A percentile compares a stretch with the other conserved stretches of the same genome.
phyloP scores from a whole-genome alignment of 768 basidiomycete species.

The Lactifluus piperatus region DNA sequence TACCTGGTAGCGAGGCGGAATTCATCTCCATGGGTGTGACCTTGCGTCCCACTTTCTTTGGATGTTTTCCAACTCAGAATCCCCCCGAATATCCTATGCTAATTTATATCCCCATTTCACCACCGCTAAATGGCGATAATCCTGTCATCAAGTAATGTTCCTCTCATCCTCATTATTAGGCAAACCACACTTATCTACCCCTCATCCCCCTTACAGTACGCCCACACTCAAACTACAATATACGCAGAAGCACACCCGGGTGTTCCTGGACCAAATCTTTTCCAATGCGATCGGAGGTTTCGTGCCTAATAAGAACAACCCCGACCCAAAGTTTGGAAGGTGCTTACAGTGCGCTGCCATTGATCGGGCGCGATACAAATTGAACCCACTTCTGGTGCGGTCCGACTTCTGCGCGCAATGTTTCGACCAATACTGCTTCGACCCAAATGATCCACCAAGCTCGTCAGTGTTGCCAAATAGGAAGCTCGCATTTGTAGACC shows the following conservation, averaged over 20 bases:
- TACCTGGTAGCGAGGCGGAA: constrained; percentile 41
- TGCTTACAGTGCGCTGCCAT: constrained; percentile 66
- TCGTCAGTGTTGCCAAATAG: constrained; percentile 28
- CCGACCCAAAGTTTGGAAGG: constrained; percentile 48
- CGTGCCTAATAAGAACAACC: constrained; percentile 44
- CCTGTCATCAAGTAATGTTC: constrained; percentile 53
- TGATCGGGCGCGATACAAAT: constrained; percentile 29
- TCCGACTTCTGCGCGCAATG: constrained; percentile 24
- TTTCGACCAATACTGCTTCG: constrained; percentile 27
- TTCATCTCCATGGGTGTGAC: constrained; percentile 58
- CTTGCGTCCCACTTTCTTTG: constrained; percentile 69
- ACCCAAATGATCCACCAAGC: constrained; percentile 22
- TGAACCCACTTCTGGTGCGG: constrained; percentile 17
- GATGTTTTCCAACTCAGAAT: constrained; percentile 46
- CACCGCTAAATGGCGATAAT: constrained; percentile 50
- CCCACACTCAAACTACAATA: constrained; percentile 55
- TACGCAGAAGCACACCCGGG: constrained; percentile 39
- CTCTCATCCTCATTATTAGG: neutral
- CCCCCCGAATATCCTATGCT: constrained; percentile 57
- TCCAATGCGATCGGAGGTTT: constrained; percentile 51
- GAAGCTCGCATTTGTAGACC: constrained; percentile 41
- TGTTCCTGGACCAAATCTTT: constrained; percentile 57
- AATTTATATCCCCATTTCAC: constrained; percentile 70
- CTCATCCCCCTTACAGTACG: constrained; percentile 32
- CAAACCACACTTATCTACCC: neutral